Evolutionary conservation across 306 rosid genomes (phyloP).

Genomic region (Aeschynomene evenia): DNA sequence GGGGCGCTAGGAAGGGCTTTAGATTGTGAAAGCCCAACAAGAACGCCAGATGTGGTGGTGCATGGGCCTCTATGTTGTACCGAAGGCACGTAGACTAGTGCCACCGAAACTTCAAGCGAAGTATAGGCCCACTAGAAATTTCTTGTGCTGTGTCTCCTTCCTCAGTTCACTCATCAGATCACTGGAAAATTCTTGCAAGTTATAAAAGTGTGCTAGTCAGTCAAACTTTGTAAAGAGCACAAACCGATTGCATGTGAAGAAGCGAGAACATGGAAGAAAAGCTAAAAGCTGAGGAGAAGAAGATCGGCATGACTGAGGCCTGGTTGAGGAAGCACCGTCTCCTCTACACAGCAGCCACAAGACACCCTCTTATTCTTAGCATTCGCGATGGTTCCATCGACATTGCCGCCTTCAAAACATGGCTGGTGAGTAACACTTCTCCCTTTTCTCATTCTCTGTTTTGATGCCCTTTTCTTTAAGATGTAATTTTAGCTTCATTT

Average conservation of each 20-base stretch:
- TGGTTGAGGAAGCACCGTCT: constrained; percentile 74
- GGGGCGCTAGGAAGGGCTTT: neutral
- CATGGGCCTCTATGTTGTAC: neutral
- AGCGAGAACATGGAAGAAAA: constrained; percentile 29
- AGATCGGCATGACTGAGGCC: constrained; percentile 39
- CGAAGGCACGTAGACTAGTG: constrained; percentile 12
- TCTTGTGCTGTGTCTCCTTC: neutral
- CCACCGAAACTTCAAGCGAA: neutral
- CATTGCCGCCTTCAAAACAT: constrained; percentile 61
- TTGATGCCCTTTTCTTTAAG: neutral
- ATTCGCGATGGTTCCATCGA: constrained; percentile 66
- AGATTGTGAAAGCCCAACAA: neutral
- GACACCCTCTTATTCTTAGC: constrained; percentile 69
- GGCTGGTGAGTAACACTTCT: constrained; percentile 52
- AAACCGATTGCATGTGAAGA: neutral
- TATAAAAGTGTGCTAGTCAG: neutral
- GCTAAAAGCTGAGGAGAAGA: constrained; percentile 33
- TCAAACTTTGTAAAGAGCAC: neutral
- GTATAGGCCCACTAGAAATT: neutral
- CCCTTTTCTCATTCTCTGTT: neutral
- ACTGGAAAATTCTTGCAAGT: neutral
- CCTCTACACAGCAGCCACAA: constrained; percentile 55
- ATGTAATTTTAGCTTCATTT: neutral
- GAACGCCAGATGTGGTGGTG: constrained; percentile 22
- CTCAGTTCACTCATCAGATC: no score